Base-by-base conservation (phyloP, 2,329 filamentous ascomycete species). In the Fusarium phyllophilum region DNA sequence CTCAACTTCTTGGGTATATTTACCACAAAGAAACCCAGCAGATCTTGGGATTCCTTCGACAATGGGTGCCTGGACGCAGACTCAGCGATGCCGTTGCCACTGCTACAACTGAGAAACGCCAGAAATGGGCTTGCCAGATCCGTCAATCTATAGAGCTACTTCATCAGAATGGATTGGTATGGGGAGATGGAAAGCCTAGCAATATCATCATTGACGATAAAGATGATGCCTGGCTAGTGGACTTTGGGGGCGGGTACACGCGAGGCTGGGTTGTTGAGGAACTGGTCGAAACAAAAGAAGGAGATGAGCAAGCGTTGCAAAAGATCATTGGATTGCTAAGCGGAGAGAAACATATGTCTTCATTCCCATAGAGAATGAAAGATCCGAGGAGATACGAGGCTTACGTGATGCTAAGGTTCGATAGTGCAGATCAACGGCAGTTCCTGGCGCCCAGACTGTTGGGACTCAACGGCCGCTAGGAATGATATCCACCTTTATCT, bases 271-370 rank as follows among this genome's bases (percentile, higher is more conserved):
- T 36, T 2, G 42, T 29, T 1, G 29, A 22, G 3, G 34, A 61
- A 0, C 8, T 61, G 0, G 9, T 1, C 0, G 61, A 61, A 22
- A 48, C 55, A 13, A 36, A n/a, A 2, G 5, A 48, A 11, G 61
- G 61, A 14, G 61, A 61, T 2, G 13, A 61, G 8, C 55, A 61
- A 29, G 34, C 36, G 2, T 11, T 63, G 9, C 0, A 4, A 0
- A 41, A 7, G n/a, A 61, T 62, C 6, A 1, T 7, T 0, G 1
- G 33, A 12, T 39, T 39, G 5, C 11, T 62, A 8, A 29, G 20
- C 13, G 7, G 33, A 10, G 5, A 5, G 1, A 5, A 34, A 5
- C 2, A 10, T 6, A 0, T 7, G 17, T 1, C 13, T 8, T 5
- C 4, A 10, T 42, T 12, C 11, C 5, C 12, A 8, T 36, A 29